These are phyloP conservation scores for Populus simonii DNA, from an alignment of 345 rosid species.

Conservation along the genomic window DNA sequence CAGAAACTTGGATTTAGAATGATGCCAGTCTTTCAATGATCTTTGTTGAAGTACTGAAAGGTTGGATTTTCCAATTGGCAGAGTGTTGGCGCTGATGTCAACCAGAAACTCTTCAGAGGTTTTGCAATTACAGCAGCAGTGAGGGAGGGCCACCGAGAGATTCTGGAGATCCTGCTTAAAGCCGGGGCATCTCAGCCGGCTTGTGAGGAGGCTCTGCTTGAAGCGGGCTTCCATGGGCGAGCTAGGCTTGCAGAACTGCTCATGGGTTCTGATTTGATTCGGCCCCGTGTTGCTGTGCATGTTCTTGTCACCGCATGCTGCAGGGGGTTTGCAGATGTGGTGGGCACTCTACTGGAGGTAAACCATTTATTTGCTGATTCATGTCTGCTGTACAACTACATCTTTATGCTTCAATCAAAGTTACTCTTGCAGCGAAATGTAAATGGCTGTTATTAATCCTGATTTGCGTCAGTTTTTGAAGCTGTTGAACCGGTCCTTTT, in stretches of 20 bases:
- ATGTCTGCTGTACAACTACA: not conserved
- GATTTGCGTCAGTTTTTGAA: not conserved
- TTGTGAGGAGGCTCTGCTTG: slow-evolving; percentile 91
- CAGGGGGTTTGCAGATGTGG: slow-evolving; percentile 75
- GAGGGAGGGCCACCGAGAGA: slow-evolving; percentile 80
- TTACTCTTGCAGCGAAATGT: too few species aligned
- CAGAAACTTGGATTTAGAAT: not conserved
- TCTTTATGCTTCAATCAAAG: not conserved
- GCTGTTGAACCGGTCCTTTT: not conserved
- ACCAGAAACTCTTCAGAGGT: slow-evolving; percentile 90
- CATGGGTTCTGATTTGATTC: slow-evolving; percentile 79
- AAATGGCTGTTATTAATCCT: too few species aligned
- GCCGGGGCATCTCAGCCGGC: slow-evolving; percentile 91
- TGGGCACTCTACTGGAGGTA: slow-evolving; percentile 69
- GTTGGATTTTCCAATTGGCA: slow-evolving; percentile 36
- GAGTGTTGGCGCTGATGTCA: slow-evolving; percentile 90
- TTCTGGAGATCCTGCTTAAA: slow-evolving; percentile 78
- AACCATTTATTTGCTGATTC: not conserved
- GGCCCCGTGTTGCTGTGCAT: slow-evolving; percentile 83
- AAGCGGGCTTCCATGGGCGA: slow-evolving; percentile 76
- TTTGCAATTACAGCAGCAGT: slow-evolving; percentile 89
- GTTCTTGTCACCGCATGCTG: slow-evolving; percentile 85
- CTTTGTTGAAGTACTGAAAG: slow-evolving; percentile 18
- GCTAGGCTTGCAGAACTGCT: slow-evolving; percentile 68
- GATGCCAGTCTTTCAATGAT: slow-evolving; percentile 13